phyloP scores from a whole-genome alignment of 169 alveolate species.

The Babesia gibsoni region DNA sequence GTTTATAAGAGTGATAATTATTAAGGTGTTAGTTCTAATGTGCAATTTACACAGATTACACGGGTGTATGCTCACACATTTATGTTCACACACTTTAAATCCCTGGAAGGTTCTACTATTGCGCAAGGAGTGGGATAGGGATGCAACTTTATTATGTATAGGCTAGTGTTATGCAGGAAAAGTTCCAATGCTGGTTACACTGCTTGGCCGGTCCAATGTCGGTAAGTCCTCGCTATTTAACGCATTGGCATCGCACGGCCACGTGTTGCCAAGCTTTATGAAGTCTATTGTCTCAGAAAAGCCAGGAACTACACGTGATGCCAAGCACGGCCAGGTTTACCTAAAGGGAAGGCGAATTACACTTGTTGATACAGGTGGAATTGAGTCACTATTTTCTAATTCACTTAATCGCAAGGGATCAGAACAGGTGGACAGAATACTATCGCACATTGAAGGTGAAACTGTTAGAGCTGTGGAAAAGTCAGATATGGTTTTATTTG shows the following conservation, averaged over 20 bases:
- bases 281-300: constrained; percentile 55
- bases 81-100: too few relatives aligned
- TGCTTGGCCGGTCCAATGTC: constrained; percentile 77
- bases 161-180: too few relatives aligned
- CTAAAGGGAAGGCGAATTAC: constrained; percentile 68
- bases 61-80: too few relatives aligned
- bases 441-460: constrained; percentile 41
- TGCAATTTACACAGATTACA: too few relatives aligned
- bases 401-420: not conserved
- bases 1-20: too few relatives aligned
- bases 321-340: constrained; percentile 66
- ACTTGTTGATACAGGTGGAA: constrained; percentile 76
- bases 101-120: too few relatives aligned
- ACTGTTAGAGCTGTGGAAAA: constrained; percentile 58
- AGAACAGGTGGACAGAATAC: not conserved
- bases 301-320: constrained; percentile 66
- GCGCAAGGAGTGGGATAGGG: too few relatives aligned
- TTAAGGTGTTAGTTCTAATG: too few relatives aligned
- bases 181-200: constrained; percentile 57
- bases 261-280: constrained; percentile 7
- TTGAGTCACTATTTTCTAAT: constrained; percentile 44
- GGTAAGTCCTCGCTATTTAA: constrained; percentile 77
- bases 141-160: too few relatives aligned
- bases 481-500: constrained; percentile 68
- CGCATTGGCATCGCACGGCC: constrained; percentile 58